Evolutionary conservation across 176 grass and related monocot genomes (phyloP).

Genomic region (Poa pratensis): DNA sequence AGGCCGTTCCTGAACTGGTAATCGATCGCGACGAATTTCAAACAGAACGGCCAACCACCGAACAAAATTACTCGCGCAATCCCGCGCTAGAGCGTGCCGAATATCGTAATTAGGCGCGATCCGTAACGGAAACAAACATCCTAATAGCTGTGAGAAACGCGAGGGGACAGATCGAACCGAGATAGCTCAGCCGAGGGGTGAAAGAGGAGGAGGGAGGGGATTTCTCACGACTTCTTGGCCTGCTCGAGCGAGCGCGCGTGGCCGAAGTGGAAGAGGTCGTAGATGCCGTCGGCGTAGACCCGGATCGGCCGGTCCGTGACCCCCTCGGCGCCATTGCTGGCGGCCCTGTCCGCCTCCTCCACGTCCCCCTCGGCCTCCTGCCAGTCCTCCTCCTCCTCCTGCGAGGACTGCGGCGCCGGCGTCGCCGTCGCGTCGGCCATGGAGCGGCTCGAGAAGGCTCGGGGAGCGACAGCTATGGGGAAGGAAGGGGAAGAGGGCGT

Average conservation of each 20-base stretch:
- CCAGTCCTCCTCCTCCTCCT: constrained; percentile 67
- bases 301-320: constrained; percentile 64
- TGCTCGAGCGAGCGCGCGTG: constrained; percentile 91
- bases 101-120: not conserved
- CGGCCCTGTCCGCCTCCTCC: constrained; percentile 26
- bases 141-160: not conserved
- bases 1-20: not conserved
- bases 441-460: constrained; percentile 33
- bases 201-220: not conserved
- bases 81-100: not conserved
- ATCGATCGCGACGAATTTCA: not conserved
- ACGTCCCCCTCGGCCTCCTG: constrained; percentile 57
- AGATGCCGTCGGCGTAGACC: constrained; percentile 91
- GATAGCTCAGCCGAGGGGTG: not conserved
- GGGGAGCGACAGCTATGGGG: not conserved
- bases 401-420: constrained; percentile 44
- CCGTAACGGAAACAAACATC: not conserved
- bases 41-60: not conserved
- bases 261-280: constrained; percentile 96
- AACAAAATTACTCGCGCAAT: constrained; percentile 19
- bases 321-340: constrained; percentile 30
- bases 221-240: constrained; percentile 77
- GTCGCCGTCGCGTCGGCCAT: constrained; percentile 41
- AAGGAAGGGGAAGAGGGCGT: constrained; percentile 11
- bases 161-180: constrained; percentile 33